Conservation (phyloP, 768 basidiomycete species). For the Leccinum variicolor region DNA sequence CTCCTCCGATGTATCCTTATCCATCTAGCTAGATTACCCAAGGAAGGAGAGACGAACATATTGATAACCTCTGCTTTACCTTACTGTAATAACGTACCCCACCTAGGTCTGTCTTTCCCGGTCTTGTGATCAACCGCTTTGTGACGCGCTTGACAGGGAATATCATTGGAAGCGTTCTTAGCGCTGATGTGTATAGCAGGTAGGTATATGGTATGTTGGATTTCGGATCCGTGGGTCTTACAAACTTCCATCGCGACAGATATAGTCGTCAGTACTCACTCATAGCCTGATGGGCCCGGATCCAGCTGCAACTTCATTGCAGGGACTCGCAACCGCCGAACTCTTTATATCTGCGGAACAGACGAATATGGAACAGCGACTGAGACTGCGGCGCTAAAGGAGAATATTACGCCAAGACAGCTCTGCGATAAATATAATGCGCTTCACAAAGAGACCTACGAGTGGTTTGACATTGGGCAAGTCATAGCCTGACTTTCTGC, state of each 20-base stretch:
- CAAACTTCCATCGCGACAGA: slow-evolving; percentile 29
- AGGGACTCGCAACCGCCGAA: slow-evolving; percentile 79
- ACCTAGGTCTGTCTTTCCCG: slow-evolving; percentile 61
- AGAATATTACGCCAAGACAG: slow-evolving; percentile 71
- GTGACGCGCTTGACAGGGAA: slow-evolving; percentile 48
- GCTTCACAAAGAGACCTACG: slow-evolving; percentile 88
- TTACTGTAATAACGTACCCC: slow-evolving; percentile 96
- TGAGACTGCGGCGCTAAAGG: slow-evolving; percentile 93
- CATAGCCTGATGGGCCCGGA: background rate
- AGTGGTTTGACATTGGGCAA: slow-evolving; percentile 96
- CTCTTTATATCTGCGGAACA: slow-evolving; percentile 94
- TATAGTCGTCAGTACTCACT: slow-evolving; percentile 52
- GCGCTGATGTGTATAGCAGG: slow-evolving; percentile 96
- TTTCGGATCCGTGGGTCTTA: background rate
- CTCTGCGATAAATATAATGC: slow-evolving; percentile 90
- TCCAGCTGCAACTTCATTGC: background rate
- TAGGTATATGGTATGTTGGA: slow-evolving; percentile 38
- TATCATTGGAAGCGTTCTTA: slow-evolving; percentile 93
- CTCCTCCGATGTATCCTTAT: background rate
- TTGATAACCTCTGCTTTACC: slow-evolving; percentile 95
- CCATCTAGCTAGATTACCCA: slow-evolving; percentile 53
- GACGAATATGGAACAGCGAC: slow-evolving; percentile 99
- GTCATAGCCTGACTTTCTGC: slow-evolving; percentile 11
- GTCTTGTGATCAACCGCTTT: slow-evolving; percentile 6
- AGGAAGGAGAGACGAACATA: slow-evolving; percentile 82